A percentile compares a stretch with the other conserved stretches of the same genome.
Evolutionary conservation across 257 asterid genomes (phyloP).

Genomic region (Gynochthodes officinalis): DNA sequence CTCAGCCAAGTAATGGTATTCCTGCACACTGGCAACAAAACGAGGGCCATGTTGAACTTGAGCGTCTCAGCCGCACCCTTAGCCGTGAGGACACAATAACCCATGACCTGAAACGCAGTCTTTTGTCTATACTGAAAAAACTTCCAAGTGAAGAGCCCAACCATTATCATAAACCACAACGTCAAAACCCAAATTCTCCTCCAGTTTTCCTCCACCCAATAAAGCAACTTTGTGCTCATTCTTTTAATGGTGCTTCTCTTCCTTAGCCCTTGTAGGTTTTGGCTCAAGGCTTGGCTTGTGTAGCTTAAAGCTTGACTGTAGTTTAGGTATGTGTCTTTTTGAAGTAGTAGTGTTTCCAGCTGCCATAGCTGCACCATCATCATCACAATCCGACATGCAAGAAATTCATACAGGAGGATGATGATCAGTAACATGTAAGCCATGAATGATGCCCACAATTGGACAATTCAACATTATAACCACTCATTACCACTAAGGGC

Average conservation of each 20-base stretch:
- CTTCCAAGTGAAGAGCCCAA: conserved; percentile 85
- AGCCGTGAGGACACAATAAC: conserved; percentile 88
- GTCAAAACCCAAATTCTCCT: conserved; percentile 77
- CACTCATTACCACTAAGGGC: conserved; percentile 29
- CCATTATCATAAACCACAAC: conserved; percentile 67
- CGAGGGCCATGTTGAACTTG: conserved; percentile 88
- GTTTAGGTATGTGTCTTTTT: conserved; percentile 90
- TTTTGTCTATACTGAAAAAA: conserved; percentile 67
- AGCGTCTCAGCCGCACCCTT: conserved; percentile 97
- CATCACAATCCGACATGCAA: conserved; percentile 30
- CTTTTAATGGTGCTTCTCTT: conserved; percentile 49
- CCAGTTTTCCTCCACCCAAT: conserved; percentile 77
- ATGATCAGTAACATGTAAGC: conserved; percentile 24
- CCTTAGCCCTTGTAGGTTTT: conserved; percentile 79
- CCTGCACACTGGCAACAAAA: conserved; percentile 91
- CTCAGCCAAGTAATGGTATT: conserved; percentile 89
- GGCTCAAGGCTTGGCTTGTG: conserved; percentile 98
- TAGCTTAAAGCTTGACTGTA: conserved; percentile 95
- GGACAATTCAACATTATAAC: neutral
- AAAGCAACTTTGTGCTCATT: conserved; percentile 48
- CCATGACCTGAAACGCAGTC: conserved; percentile 71
- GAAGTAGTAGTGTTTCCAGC: conserved; percentile 93
- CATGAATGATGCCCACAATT: conserved; percentile 12
- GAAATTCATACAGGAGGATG: conserved; percentile 11
- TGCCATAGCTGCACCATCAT: conserved; percentile 89